Conservation (phyloP, 345 rosid genomes). For the Pistacia atlantica region DNA sequence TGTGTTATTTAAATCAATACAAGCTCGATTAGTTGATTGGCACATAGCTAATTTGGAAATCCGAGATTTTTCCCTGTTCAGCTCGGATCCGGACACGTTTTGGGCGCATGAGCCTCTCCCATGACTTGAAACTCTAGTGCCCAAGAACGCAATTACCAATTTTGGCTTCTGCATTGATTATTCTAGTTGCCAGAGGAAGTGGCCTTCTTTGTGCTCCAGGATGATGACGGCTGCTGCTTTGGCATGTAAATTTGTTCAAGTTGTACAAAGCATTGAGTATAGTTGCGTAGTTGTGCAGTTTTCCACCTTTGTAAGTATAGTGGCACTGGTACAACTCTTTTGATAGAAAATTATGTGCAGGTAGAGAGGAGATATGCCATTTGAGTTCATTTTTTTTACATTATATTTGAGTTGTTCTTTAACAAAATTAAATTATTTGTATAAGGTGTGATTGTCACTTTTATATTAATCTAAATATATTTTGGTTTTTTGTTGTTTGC, state of each 20-base stretch:
- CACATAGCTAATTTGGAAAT: slow-evolving; percentile 92
- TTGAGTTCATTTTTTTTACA: background rate
- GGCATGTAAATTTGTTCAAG: slow-evolving; percentile 26
- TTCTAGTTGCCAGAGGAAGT: slow-evolving; percentile 1
- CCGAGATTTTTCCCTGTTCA: slow-evolving; percentile 74
- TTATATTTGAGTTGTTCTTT: background rate
- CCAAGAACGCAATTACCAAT: background rate
- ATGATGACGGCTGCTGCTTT: background rate
- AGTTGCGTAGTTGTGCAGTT: slow-evolving; percentile 32
- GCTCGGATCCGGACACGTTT: slow-evolving; percentile 86
- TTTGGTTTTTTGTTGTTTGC: too few relatives aligned
- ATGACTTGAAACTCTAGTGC: slow-evolving; percentile 28
- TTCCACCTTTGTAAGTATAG: slow-evolving; percentile 7
- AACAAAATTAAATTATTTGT: background rate
- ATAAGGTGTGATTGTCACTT: background rate
- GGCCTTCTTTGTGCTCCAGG: background rate
- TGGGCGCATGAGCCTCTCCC: slow-evolving; percentile 85
- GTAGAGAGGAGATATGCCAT: background rate
- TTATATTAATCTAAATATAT: too few relatives aligned
- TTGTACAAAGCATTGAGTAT: slow-evolving; percentile 28
- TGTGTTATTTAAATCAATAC: slow-evolving; percentile 62
- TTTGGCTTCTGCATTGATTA: background rate
- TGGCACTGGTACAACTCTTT: background rate
- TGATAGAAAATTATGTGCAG: slow-evolving; percentile 1
- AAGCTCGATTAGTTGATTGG: slow-evolving; percentile 90